Base-by-base conservation (phyloP, 83 land plant genomes). In the Larix sibirica region DNA sequence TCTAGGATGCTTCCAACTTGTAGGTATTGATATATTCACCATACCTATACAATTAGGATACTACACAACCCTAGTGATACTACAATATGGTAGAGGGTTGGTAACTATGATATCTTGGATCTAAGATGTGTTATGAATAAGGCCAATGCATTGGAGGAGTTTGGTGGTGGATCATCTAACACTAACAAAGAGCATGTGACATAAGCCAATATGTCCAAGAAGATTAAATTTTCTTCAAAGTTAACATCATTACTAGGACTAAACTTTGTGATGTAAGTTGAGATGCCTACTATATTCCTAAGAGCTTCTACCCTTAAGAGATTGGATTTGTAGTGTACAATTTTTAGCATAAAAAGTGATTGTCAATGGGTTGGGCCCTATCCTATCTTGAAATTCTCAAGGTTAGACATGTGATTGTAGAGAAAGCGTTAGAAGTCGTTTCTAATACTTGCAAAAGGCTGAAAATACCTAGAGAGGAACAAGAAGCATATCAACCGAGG, bases 351-450 rank as follows among this genome's bases (percentile, higher is more conserved):
- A 13, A 95, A 93, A 62, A 94, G 88, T 42, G 92, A 93, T 83
- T 87, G 91, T 79, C 81, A 83, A 79, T 77, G 92, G 70, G 89
- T 95, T 73, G 87, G 85, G 65, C 88, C 80, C 21, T 95, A 94
- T 68, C 91, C 92, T 14, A 88, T 76, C 88, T 95, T 17, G 97
- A 95, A 85, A 83, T 87, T 81, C 89, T 95, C 47, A 92, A 95
- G 97, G 97, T 91, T 88, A 21, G 82, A 33, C 36, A 79, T 73
- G 80, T 81, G 33, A 80, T 88, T 9, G 89, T 87, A 17, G 87
- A 88, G 54, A 81, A 83, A 23, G 87, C 87, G 12, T 81, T 88
- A 40, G 79, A 77, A 60, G 81, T 88, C 18, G 56, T 88, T 26
- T 87, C 77, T 4, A 74, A 31, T 13, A 50, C 68, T 16, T 85